A percentile compares a stretch with the other conserved stretches of the same genome.
Conservation (phyloP, 2,329 filamentous ascomycete genomes). For the Pseudopyricularia javanii region DNA sequence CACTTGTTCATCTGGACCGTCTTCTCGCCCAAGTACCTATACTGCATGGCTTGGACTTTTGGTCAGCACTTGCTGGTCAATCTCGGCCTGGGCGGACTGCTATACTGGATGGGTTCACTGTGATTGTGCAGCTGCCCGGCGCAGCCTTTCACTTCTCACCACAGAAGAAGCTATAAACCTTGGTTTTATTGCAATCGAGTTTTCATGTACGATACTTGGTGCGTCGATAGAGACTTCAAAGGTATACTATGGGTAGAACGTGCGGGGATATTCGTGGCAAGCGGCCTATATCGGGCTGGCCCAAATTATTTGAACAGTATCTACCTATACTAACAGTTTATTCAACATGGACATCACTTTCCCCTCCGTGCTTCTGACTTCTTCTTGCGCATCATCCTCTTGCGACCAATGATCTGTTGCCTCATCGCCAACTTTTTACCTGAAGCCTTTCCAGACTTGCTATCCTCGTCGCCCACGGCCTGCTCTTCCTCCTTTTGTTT, state of each 20-base stretch:
- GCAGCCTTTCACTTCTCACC: too few species aligned
- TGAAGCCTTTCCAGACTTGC: slow-evolving; percentile 6
- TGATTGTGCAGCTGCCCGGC: too few species aligned
- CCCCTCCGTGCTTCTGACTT: slow-evolving; percentile 28
- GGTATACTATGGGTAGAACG: too few species aligned
- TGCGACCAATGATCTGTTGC: slow-evolving; percentile 75
- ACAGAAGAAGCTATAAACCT: too few species aligned
- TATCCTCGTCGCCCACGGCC: background rate
- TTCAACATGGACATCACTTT: background rate
- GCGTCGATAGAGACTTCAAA: too few species aligned
- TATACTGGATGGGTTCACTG: slow-evolving; percentile 39
- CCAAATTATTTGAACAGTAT: background rate
- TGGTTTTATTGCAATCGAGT: too few species aligned
- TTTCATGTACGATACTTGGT: background rate
- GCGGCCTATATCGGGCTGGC: background rate
- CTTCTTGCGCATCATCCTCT: slow-evolving; percentile 67
- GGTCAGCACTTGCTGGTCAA: slow-evolving; percentile 71
- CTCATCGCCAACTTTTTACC: slow-evolving; percentile 29
- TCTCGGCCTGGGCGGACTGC: slow-evolving; percentile 43
- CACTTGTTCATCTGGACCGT: slow-evolving; percentile 99
- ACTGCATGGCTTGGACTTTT: slow-evolving; percentile 77
- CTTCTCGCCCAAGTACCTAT: slow-evolving; percentile 93
- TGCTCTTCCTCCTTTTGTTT: slow-evolving; percentile 14
- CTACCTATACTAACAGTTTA: background rate
- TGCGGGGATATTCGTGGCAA: background rate